These are phyloP conservation scores for Tuber indicum DNA, from an alignment of 495 filamentous ascomycete genomes.

Conservation along the genomic window DNA sequence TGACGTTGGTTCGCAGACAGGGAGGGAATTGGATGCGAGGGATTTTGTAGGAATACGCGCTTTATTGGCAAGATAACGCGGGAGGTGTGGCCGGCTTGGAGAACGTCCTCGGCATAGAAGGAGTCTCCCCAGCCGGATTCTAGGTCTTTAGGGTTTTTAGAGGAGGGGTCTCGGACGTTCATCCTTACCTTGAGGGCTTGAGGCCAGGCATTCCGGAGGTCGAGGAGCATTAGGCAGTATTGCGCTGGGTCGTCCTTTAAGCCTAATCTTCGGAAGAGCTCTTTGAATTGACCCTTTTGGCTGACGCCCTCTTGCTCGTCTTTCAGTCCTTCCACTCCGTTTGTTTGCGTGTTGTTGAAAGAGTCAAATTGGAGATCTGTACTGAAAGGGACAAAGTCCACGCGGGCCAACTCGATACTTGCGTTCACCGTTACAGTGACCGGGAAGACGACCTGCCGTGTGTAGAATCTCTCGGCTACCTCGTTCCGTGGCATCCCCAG, in stretches of 20 bases:
- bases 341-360: constrained; percentile 43
- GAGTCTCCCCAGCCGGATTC: constrained; percentile 23
- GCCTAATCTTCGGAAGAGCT: constrained; percentile 34
- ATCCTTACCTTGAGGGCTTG: constrained; percentile 60
- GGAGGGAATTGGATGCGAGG: constrained; percentile 69
- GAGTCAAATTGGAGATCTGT: constrained; percentile 46
- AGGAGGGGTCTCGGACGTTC: constrained; percentile 36
- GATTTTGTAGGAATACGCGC: constrained; percentile 67
- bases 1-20: constrained; percentile 74
- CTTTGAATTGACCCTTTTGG: constrained; percentile 38
- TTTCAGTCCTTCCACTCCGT: constrained; percentile 32
- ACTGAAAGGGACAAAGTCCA: constrained; percentile 69
- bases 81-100: constrained; percentile 71
- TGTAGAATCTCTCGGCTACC: constrained; percentile 65
- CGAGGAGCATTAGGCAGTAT: constrained; percentile 72
- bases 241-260: constrained; percentile 44
- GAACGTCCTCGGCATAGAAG: constrained; percentile 50
- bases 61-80: constrained; percentile 71
- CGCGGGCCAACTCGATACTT: constrained; percentile 68
- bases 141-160: constrained; percentile 28
- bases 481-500: constrained; percentile 59
- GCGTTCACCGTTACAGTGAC: constrained; percentile 87
- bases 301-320: constrained; percentile 34
- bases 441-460: constrained; percentile 72
- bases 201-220: constrained; percentile 84